Evolutionary conservation across 1,139 yeast species (phyloP).

Genomic region (Nadsonia commutata): DNA sequence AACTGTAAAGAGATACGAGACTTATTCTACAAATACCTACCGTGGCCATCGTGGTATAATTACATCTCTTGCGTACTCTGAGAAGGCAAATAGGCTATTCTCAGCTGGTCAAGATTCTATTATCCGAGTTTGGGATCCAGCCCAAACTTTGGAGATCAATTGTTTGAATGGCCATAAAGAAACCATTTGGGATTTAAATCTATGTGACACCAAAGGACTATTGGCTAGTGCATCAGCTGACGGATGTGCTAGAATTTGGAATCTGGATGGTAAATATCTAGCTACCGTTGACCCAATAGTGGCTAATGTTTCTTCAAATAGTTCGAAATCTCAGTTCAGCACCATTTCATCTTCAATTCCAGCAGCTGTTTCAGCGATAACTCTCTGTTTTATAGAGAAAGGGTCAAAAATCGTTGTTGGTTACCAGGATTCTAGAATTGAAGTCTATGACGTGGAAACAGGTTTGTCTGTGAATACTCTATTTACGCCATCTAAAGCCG

Average conservation of each 20-base stretch:
- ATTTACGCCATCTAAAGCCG: conserved; percentile 1
- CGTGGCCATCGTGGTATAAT: conserved; percentile 14
- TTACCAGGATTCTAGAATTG: conserved; percentile 15
- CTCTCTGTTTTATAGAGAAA: conserved; percentile 11
- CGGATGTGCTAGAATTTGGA: conserved; percentile 17
- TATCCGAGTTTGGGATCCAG: conserved; percentile 10
- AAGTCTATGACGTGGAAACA: conserved; percentile 16
- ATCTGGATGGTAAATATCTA: conserved; percentile 5
- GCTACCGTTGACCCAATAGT: background rate
- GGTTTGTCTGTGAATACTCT: conserved; percentile 12
- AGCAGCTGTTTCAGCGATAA: conserved; percentile 7
- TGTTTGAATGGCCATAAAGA: conserved; percentile 13
- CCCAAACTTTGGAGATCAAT: conserved; percentile 3
- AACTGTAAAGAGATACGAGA: conserved; percentile 2
- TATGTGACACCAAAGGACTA: conserved; percentile 12
- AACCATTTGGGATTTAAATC: conserved; percentile 12
- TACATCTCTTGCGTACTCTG: conserved; percentile 12
- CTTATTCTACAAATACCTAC: conserved; percentile 7
- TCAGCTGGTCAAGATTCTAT: conserved; percentile 15
- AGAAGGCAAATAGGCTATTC: conserved; percentile 10
- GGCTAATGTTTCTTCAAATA: background rate
- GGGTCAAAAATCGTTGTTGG: conserved; percentile 14
- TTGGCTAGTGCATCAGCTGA: conserved; percentile 17
- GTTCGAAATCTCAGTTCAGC: background rate
- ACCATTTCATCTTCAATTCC: background rate